These are phyloP conservation scores for Rhizopogon vulgaris DNA, from an alignment of 768 basidiomycete species.

Conservation along the genomic window DNA sequence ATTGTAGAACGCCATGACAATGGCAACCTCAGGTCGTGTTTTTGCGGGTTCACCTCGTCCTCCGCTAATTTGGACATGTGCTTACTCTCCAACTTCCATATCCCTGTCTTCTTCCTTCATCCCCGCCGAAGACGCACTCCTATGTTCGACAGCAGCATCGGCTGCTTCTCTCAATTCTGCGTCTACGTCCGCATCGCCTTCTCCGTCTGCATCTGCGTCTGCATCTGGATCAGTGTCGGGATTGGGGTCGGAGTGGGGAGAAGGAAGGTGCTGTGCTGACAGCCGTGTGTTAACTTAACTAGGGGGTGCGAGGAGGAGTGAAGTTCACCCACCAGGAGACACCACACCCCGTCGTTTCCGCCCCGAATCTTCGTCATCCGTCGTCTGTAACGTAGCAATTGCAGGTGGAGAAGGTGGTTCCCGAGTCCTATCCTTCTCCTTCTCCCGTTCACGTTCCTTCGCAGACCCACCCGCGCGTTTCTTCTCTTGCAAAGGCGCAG, in stretches of 20 bases:
- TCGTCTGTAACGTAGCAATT: constrained; percentile 24
- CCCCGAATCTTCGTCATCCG: constrained; percentile 22
- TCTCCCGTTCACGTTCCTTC: constrained; percentile 15
- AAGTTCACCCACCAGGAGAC: constrained; percentile 1
- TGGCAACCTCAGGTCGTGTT: neutral
- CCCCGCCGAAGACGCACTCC: constrained; percentile 22
- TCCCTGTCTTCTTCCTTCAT: constrained; percentile 23
- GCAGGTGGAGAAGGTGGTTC: constrained; percentile 26
- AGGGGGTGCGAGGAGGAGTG: constrained; percentile 5
- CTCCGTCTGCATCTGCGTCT: constrained; percentile 22
- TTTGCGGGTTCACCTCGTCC: neutral
- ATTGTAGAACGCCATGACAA: too few species aligned
- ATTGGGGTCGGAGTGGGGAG: constrained; percentile 11
- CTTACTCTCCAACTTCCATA: constrained; percentile 14
- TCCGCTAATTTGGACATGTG: neutral
- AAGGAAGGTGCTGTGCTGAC: constrained; percentile 17
- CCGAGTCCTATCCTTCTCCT: constrained; percentile 16
- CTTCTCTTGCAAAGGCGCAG: neutral
- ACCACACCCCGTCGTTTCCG: constrained; percentile 23
- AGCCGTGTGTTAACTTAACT: constrained; percentile 11
- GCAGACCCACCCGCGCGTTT: neutral
- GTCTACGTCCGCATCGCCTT: constrained; percentile 34
- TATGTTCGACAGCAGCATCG: constrained; percentile 39
- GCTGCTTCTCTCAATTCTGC: constrained; percentile 47
- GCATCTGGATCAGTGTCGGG: constrained; percentile 14